A percentile compares a stretch with the other conserved stretches of the same genome.
Conservation (phyloP, 2,329 filamentous ascomycete genomes). For the Dactylellina parvicollis region DNA sequence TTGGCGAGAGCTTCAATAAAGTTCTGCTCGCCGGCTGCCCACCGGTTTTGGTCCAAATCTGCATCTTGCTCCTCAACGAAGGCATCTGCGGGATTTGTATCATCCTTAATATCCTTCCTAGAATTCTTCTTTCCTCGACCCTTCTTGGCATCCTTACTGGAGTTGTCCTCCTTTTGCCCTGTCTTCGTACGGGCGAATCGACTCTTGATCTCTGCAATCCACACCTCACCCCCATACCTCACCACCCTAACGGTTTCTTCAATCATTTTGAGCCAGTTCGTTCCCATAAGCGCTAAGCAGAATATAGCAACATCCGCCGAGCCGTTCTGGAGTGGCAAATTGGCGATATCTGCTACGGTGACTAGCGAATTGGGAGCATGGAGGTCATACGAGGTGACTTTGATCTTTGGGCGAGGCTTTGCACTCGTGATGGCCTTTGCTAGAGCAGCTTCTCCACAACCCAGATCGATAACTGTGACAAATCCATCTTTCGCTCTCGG, state of each 20-base stretch:
- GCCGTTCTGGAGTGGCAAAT: slow-evolving; percentile 78
- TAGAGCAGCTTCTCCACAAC: slow-evolving; percentile 90
- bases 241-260: slow-evolving; percentile 94
- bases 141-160: slow-evolving; percentile 59
- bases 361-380: slow-evolving; percentile 78
- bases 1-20: slow-evolving; percentile 85
- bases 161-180: slow-evolving; percentile 66
- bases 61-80: slow-evolving; percentile 77
- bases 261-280: slow-evolving; percentile 96
- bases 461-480: slow-evolving; percentile 87
- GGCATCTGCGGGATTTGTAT: slow-evolving; percentile 66
- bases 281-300: slow-evolving; percentile 97
- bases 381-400: slow-evolving; percentile 86
- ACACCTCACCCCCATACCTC: slow-evolving; percentile 93
- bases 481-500: slow-evolving; percentile 63
- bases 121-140: slow-evolving; percentile 64
- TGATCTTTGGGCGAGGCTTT: slow-evolving; percentile 64
- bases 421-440: slow-evolving; percentile 70
- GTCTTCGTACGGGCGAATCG: slow-evolving; percentile 73
- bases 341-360: slow-evolving; percentile 87
- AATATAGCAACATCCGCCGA: slow-evolving; percentile 89
- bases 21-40: slow-evolving; percentile 80
- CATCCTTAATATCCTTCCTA: slow-evolving; percentile 63
- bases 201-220: slow-evolving; percentile 96
- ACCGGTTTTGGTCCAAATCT: slow-evolving; percentile 70